Evolutionary conservation across 192 early-diverging fungal species (phyloP).

Genomic region (Funneliformis geosporum): DNA sequence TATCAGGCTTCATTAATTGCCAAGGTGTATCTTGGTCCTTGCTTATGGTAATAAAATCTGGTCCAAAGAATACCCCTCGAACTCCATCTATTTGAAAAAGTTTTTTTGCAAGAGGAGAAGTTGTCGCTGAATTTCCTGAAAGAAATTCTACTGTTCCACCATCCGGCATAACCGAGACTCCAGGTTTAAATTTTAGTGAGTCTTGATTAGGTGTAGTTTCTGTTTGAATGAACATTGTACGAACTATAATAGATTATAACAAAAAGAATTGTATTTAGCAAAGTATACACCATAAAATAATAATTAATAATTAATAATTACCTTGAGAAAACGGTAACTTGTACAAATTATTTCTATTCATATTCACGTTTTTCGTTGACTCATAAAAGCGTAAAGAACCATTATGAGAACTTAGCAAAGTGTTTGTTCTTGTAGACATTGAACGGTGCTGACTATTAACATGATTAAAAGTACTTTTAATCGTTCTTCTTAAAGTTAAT

Average conservation of each 20-base stretch:
- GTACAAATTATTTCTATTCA: background rate
- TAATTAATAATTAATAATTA: background rate
- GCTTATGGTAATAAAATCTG: conserved; percentile 94
- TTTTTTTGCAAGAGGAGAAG: conserved; percentile 85
- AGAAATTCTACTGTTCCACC: conserved; percentile 84
- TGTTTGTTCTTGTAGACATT: background rate
- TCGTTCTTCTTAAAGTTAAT: background rate
- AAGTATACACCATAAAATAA: background rate
- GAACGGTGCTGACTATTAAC: background rate
- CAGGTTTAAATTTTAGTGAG: conserved; percentile 96
- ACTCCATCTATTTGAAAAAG: conserved; percentile 97
- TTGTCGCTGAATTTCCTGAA: conserved; percentile 67
- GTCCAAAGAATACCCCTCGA: conserved; percentile 82
- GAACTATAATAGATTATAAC: conserved; percentile 45
- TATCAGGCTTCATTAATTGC: conserved; percentile 97
- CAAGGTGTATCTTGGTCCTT: conserved; percentile 88
- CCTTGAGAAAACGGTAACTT: background rate
- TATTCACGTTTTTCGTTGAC: background rate
- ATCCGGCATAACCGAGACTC: conserved; percentile 72
- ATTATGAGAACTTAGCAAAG: background rate
- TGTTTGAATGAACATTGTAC: conserved; percentile 87
- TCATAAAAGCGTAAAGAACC: background rate
- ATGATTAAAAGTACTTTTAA: background rate
- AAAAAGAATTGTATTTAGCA: too few relatives aligned
- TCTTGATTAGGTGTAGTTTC: conserved; percentile 93